phyloP scores from a whole-genome alignment of 129 eudicot genomes.

The Kitagawia praeruptora region DNA sequence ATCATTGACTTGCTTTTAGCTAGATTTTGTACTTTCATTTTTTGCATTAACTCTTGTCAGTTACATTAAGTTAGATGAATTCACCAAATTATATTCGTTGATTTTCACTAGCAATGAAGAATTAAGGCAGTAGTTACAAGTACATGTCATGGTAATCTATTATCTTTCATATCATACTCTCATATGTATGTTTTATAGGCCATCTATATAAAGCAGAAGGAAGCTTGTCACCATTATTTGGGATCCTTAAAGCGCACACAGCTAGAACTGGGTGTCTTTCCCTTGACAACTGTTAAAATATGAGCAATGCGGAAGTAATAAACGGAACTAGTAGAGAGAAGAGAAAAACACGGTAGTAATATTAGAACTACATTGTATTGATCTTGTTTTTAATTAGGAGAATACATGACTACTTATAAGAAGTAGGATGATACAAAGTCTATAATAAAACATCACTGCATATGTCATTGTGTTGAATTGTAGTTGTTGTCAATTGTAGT shows the following conservation, averaged over 20 bases:
- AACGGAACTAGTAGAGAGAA: no score
- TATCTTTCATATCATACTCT: background rate
- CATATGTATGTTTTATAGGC: background rate
- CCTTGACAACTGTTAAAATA: no score
- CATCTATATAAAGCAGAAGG: background rate
- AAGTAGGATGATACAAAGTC: no score
- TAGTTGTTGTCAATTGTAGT: no score
- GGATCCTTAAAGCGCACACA: background rate
- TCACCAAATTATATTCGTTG: background rate
- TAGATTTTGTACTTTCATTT: background rate
- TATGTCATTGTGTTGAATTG: no score
- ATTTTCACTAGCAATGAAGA: background rate
- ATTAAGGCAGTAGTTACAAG: background rate
- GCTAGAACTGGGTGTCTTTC: background rate
- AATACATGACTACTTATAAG: no score
- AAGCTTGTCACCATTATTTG: background rate
- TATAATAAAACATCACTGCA: no score
- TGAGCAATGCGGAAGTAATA: no score
- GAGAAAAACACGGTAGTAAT: no score
- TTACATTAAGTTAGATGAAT: background rate
- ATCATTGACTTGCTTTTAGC: background rate
- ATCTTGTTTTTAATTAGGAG: no score
- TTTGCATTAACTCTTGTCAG: background rate
- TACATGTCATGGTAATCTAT: background rate
- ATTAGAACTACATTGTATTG: no score